Base-by-base conservation (phyloP, 176 grass and related monocot species). In the Dactylis glomerata region DNA sequence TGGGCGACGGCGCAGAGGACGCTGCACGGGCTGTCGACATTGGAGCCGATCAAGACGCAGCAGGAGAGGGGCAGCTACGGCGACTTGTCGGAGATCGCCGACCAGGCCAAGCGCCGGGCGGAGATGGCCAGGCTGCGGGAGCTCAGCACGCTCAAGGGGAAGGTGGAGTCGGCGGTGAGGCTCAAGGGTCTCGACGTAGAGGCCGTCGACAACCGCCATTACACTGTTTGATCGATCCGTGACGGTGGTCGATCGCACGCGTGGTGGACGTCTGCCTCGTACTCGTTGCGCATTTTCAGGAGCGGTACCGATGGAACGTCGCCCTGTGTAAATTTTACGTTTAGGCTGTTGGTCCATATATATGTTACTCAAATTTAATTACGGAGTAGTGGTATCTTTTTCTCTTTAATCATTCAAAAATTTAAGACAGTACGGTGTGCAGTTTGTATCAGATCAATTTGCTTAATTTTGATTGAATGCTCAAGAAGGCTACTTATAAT, bases 1-100 rank as follows among this genome's bases (percentile, higher is more conserved):
- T 99, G 97, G 97, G 97, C 97, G 14, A 94, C 73, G 76, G 93
- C 97, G 49, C 93, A 99, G 86, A 88, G 97, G 26, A 99, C 97
- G 23, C 86, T 91, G 24, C 97, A 94, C 75, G 97, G 97, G 69
- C 93, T 99, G 42, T 86, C 90, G 45, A 86, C 92, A 7, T 59
- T 90, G 1, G 89, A 94, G 14, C 41, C 67, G 0, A 40, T 38
- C 3, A 86, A 52, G 50, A 17, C 83, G 12, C 86, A 90, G 37
- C 46, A 47, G 68, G 93, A 96, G 10, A 90, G 85, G 73, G 82
- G 78, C 83, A 58, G 87, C 85, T 96, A 94, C 86, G 68, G 93
- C 12, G 97, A 99, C 80, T 86, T 94, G 22, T 94, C 93, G 20
- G 93, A 94, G 88, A 94, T 99, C 16, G 93, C 97, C 44, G 97